Conservation (phyloP, 2,329 filamentous ascomycete species). For the Zasmidium angulare region DNA sequence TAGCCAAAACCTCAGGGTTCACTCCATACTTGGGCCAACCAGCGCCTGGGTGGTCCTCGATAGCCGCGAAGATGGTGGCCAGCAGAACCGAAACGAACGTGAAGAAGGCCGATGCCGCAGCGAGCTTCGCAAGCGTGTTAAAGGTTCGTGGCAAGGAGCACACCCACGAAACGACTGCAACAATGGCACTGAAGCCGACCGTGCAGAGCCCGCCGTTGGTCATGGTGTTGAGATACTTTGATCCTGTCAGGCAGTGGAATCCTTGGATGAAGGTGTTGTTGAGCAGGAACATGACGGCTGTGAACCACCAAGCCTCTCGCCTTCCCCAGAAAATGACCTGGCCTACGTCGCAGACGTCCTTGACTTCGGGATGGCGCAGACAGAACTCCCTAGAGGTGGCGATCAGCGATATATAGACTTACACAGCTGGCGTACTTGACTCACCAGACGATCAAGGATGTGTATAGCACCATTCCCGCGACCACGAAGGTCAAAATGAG, state of each 20-base stretch:
- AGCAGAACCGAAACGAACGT: constrained; percentile 87
- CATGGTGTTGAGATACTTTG: constrained; percentile 89
- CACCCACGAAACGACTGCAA: constrained; percentile 72
- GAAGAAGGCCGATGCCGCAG: constrained; percentile 76
- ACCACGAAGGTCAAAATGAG: constrained; percentile 79
- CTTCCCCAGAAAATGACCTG: constrained; percentile 90
- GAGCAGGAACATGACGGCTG: constrained; percentile 83
- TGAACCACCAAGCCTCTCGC: constrained; percentile 64
- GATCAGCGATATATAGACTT: constrained; percentile 27
- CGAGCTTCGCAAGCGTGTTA: constrained; percentile 73
- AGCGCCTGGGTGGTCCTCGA: constrained; percentile 70
- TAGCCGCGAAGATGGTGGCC: constrained; percentile 76
- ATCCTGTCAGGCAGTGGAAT: constrained; percentile 79
- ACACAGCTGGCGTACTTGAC: constrained; percentile 17
- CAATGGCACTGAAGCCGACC: constrained; percentile 73
- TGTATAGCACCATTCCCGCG: constrained; percentile 79
- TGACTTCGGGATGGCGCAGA: constrained; percentile 82
- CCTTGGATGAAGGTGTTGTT: constrained; percentile 91
- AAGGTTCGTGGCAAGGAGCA: constrained; percentile 86
- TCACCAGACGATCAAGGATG: constrained; percentile 66
- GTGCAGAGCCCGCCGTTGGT: constrained; percentile 71
- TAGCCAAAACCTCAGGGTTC: constrained; percentile 62
- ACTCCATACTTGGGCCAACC: constrained; percentile 50
- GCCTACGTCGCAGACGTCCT: constrained; percentile 93
- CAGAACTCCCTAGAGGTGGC: constrained; percentile 73